phyloP scores from a whole-genome alignment of 2,329 filamentous ascomycete genomes.

The Sclerotinia subarctica region DNA sequence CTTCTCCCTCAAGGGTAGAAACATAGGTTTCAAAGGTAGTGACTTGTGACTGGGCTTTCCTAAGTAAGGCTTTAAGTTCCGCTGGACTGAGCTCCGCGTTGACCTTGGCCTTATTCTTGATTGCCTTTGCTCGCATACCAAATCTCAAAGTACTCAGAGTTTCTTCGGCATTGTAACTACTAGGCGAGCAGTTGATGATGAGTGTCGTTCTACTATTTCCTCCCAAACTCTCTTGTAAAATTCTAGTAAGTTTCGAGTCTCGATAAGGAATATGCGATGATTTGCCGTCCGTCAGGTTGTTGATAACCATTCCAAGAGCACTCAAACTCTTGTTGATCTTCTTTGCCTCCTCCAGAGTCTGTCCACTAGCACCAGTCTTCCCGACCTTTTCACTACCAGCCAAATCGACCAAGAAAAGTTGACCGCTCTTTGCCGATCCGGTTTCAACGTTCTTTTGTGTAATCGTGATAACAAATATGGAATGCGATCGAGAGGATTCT shows the following conservation, averaged over 20 bases:
- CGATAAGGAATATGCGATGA: conserved; percentile 93
- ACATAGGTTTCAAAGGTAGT: conserved; percentile 88
- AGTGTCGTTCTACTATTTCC: conserved; percentile 98
- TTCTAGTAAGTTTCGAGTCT: conserved; percentile 96
- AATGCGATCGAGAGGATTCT: conserved; percentile 96
- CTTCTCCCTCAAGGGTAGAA: conserved; percentile 75
- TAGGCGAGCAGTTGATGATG: conserved; percentile 98
- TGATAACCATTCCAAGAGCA: conserved; percentile 98
- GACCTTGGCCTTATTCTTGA: conserved; percentile 99
- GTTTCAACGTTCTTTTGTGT: conserved; percentile 98
- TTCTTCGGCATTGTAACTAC: conserved; percentile 95
- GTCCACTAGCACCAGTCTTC: conserved; percentile 95
- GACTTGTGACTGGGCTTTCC: conserved; percentile 86
- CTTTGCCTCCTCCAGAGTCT: conserved; percentile 96
- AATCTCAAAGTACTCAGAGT: conserved; percentile 90
- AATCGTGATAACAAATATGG: conserved; percentile 95
- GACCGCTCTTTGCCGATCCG: conserved; percentile 91
- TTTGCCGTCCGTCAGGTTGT: conserved; percentile 93
- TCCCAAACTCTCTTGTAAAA: conserved; percentile 93
- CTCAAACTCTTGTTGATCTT: conserved; percentile 99
- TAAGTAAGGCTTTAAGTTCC: conserved; percentile 88
- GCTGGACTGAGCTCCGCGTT: conserved; percentile 95
- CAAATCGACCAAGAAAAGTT: conserved; percentile 96
- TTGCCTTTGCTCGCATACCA: conserved; percentile 93
- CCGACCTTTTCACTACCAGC: conserved; percentile 98